Base-by-base conservation (phyloP, 2,329 filamentous ascomycete species). In the Neurospora sp. region DNA sequence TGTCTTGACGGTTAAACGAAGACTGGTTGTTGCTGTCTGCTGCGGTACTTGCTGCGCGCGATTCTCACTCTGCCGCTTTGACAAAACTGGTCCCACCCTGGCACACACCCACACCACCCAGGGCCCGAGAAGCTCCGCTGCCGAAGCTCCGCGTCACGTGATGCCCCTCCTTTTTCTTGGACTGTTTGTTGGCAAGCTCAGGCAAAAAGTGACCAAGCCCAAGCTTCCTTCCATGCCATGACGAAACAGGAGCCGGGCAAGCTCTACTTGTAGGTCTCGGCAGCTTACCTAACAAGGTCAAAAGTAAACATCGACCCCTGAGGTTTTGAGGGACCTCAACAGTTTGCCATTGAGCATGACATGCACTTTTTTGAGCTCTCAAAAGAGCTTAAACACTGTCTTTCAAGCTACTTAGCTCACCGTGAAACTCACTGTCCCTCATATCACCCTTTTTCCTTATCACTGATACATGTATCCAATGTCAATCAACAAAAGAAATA, bases 41-140 rank as follows among this genome's bases (percentile, higher is more conserved):
- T 46, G 43, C 43, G 76, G 77, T 72, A 74, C 72, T 73, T 73
- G 76, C 75, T 78, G 76, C 76, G 72, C 72, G 72, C 77, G 73
- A 76, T 76, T 73, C 66, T 73, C 66, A 52, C 67, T 40, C 39
- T 5, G 17, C 71, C 17, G 2, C n/a, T 19, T 19, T 23, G 43
- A 28, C 23, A 52, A 62, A 62, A 62, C 52, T 62, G 52, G 52
- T 62, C 52, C 52, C 52, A 62, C 52, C 52, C 52, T 62, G 52
- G 52, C 13, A 52, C 46, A 52, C 23, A 28, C 23, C 23, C 23
- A 28, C 23, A 28, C 23, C 23, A 28, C 23, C 23, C 23, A 17
- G 23, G 15, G 74, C 67, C 74, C 74, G 75, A 75, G 73, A 75
- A 74, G 74, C 74, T 75, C 75, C 73, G 74, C 71, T 68, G 52